Evolutionary conservation across 768 basidiomycete species (phyloP), one percentile per base, ranked within the genome.

Genomic region (Scleroderma citrinum): DNA sequence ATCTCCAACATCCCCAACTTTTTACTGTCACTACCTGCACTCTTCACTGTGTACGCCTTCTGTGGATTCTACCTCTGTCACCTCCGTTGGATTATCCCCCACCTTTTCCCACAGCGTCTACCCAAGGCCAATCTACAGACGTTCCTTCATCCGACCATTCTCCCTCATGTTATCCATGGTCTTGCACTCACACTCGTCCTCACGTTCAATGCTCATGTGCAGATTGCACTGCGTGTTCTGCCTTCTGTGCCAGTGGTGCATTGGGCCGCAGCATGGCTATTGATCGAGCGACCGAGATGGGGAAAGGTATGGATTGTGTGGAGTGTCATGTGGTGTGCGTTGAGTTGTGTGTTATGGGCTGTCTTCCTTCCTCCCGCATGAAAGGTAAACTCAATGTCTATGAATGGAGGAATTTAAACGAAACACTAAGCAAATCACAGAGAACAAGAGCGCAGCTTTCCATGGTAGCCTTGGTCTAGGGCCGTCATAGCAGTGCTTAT

Each of bases 341-440:
- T 83, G 16, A 82, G 82, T 11, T 64, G 84, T 17, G 74, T 91
- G 4, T 70, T 95, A 0, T 98, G 92, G 93, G 77, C 74, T 2
- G 77, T 79, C 2, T 94, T 93, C 61, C 75, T 95, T 26, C 95
- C 95, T 0, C 95, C 95, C n/a, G 95, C 94, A 0, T 95, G 69
- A 69, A 32, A 36, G 5, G 16, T 31, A 17, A 14, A 23, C 11
- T 16, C 8, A n/a, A n/a, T n/a, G n/a, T n/a, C n/a, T n/a, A n/a
- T n/a, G n/a, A n/a, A n/a, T n/a, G n/a, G n/a, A n/a, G n/a, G n/a
- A n/a, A n/a, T n/a, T n/a, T n/a, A n/a, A n/a, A n/a, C n/a, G n/a
- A n/a, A n/a, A n/a, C n/a, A n/a, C n/a, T n/a, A n/a, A n/a, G n/a
- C n/a, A n/a, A n/a, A n/a, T n/a, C n/a, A n/a, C n/a, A n/a, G n/a